Evolutionary conservation across 192 early-diverging fungal genomes (phyloP).

Genomic region (Tieghemiomyces parasiticus): DNA sequence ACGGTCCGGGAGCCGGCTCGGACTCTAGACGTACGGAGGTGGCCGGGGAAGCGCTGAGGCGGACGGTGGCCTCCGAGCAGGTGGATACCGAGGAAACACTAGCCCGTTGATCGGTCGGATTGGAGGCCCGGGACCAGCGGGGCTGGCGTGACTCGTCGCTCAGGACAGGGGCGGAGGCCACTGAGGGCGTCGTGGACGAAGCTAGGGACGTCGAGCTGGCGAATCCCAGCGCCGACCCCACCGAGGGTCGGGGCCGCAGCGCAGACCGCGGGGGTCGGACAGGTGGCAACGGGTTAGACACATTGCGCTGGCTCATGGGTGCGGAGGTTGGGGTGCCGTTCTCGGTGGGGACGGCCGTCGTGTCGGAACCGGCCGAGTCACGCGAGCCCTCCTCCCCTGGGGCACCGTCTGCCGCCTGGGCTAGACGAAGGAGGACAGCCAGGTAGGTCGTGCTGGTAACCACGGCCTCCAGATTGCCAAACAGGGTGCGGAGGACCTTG

Average conservation of each 20-base stretch:
- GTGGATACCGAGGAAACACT: too few species aligned
- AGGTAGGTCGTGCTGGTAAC: constrained; percentile 50
- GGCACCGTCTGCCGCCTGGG: too few species aligned
- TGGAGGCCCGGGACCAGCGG: not conserved
- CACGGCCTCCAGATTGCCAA: constrained; percentile 63
- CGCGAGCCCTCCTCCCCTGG: too few species aligned
- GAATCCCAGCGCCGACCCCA: not conserved
- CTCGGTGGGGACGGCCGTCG: constrained; percentile 16
- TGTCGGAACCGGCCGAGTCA: constrained; percentile 9
- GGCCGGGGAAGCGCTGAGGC: too few species aligned
- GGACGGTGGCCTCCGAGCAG: too few species aligned
- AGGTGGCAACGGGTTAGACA: constrained; percentile 21
- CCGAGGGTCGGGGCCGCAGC: constrained; percentile 1
- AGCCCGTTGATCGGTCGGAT: too few species aligned
- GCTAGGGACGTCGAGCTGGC: not conserved
- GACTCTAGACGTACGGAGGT: too few species aligned
- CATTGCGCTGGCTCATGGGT: constrained; percentile 13
- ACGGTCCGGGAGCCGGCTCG: too few species aligned
- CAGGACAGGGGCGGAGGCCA: not conserved
- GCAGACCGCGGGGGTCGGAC: constrained; percentile 17
- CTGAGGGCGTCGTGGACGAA: not conserved
- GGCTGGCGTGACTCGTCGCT: constrained; percentile 9
- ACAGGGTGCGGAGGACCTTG: constrained; percentile 53
- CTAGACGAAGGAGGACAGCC: constrained; percentile 43
- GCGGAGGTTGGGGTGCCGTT: constrained; percentile 15